These are phyloP conservation scores for Gardenia jasminoides DNA, from an alignment of 257 asterid species.

Conservation along the genomic window DNA sequence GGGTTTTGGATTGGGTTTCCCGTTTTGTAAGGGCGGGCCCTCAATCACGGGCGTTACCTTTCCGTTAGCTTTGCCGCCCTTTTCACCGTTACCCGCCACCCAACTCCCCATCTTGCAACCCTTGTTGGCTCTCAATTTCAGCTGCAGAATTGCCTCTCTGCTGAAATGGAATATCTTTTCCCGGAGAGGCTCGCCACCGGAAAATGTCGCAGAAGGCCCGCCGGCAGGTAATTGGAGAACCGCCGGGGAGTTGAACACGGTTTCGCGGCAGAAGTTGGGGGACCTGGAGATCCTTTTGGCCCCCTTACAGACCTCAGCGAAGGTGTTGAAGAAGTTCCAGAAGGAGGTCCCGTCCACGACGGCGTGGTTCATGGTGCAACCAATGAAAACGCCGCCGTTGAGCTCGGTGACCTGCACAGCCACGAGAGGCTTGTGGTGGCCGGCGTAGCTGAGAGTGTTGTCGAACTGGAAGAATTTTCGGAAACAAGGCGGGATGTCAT, in stretches of 20 bases:
- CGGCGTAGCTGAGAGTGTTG: slow-evolving; percentile 69
- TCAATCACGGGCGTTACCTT: no score
- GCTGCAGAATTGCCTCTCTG: slow-evolving; percentile 58
- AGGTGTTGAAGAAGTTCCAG: slow-evolving; percentile 90
- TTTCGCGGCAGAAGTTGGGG: slow-evolving; percentile 62
- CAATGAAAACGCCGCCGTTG: slow-evolving; percentile 64
- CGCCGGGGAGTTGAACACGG: slow-evolving; percentile 63
- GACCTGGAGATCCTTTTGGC: slow-evolving; percentile 39
- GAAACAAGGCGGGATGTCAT: slow-evolving; percentile 54
- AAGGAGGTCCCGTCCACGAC: slow-evolving; percentile 95
- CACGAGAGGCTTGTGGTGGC: slow-evolving; percentile 60
- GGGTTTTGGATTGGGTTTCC: no score
- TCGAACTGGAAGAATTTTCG: slow-evolving; percentile 71
- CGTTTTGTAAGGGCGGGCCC: no score
- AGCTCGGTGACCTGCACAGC: slow-evolving; percentile 85
- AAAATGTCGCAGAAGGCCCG: slow-evolving; percentile 79
- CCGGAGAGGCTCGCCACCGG: slow-evolving; percentile 70
- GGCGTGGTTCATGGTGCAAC: slow-evolving; percentile 79
- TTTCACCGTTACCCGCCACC: slow-evolving; percentile 25
- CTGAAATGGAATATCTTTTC: slow-evolving; percentile 78
- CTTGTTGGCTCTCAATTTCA: slow-evolving; percentile 59
- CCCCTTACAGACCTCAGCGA: slow-evolving; percentile 64
- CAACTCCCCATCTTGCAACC: slow-evolving; percentile 35
- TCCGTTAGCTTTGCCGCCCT: slow-evolving; percentile 41
- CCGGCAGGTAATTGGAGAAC: slow-evolving; percentile 61